phyloP scores from a whole-genome alignment of 2,329 filamentous ascomycete species.

The Microsporum audouinii region DNA sequence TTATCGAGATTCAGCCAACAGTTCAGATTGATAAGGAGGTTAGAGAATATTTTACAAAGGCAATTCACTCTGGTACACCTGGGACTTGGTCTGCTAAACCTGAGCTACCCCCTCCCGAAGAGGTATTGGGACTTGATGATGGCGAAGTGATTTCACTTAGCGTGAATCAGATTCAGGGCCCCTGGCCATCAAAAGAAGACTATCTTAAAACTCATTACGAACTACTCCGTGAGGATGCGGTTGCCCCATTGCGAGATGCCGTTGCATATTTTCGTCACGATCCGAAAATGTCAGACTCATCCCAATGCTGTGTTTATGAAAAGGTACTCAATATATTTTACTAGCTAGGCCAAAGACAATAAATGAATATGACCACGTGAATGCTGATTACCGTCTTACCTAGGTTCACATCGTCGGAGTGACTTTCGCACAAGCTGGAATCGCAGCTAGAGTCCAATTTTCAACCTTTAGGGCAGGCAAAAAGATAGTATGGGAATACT shows the following conservation, averaged over 20 bases:
- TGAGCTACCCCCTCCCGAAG: slow-evolving; percentile 31
- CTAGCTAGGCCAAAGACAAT: too few species aligned
- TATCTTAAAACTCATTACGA: slow-evolving; percentile 67
- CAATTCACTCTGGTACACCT: slow-evolving; percentile 8
- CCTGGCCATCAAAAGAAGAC: slow-evolving; percentile 49
- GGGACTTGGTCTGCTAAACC: slow-evolving; percentile 28
- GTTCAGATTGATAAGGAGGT: slow-evolving; percentile 22
- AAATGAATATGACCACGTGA: not conserved
- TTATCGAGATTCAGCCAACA: not conserved
- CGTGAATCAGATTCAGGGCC: slow-evolving; percentile 43
- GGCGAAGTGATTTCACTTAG: slow-evolving; percentile 29
- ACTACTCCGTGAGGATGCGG: slow-evolving; percentile 62
- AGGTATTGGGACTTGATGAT: slow-evolving; percentile 26
- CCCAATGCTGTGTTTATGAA: slow-evolving; percentile 55
- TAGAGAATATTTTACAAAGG: slow-evolving; percentile 19
- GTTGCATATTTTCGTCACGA: slow-evolving; percentile 45
- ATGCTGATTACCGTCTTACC: not conserved
- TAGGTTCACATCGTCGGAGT: slow-evolving; percentile 58
- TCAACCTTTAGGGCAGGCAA: slow-evolving; percentile 54
- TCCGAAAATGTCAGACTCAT: slow-evolving; percentile 47
- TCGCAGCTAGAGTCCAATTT: slow-evolving; percentile 59
- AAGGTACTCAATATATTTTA: slow-evolving; percentile 37
- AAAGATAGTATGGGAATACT: slow-evolving; percentile 56
- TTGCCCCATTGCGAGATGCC: slow-evolving; percentile 57
- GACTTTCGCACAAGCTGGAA: slow-evolving; percentile 49